Percentiles rank a stretch among this genome's conserved stretches.
Evolutionary conservation across 257 asterid genomes (phyloP).

Genomic region (Rhazya stricta): DNA sequence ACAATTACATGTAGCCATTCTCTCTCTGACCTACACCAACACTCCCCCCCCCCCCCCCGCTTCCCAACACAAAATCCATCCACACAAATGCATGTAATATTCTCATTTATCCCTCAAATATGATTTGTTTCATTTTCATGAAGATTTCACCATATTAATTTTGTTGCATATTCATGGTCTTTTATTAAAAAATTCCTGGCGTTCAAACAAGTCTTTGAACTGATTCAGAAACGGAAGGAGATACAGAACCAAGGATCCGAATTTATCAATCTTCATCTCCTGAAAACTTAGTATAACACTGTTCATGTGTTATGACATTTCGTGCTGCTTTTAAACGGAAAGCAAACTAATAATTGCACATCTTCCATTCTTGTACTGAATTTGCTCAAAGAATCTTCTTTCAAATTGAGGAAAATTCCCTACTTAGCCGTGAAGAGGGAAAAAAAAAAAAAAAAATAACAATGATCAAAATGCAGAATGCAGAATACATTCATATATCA

Average conservation of each 20-base stretch:
- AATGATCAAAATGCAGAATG: not conserved
- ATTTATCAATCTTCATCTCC: not conserved
- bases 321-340: not conserved
- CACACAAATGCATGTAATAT: not conserved
- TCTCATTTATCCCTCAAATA: not conserved
- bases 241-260: not conserved
- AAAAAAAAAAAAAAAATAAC: not conserved
- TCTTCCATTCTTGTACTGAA: not conserved
- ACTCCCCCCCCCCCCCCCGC: no score
- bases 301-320: not conserved
- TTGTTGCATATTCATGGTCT: not conserved
- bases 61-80: no score
- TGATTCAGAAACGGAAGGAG: not conserved
- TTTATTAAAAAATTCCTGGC: not conserved
- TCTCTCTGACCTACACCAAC: not conserved
- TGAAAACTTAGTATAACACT: not conserved
- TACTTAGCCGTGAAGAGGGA: not conserved
- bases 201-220: not conserved
- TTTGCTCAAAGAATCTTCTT: not conserved
- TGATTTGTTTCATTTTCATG: not conserved
- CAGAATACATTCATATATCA: not conserved
- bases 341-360: not conserved
- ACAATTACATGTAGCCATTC: not conserved
- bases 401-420: not conserved
- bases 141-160: not conserved